Evolutionary conservation across 306 rosid species (phyloP).

Genomic region (Cucumis melo): DNA sequence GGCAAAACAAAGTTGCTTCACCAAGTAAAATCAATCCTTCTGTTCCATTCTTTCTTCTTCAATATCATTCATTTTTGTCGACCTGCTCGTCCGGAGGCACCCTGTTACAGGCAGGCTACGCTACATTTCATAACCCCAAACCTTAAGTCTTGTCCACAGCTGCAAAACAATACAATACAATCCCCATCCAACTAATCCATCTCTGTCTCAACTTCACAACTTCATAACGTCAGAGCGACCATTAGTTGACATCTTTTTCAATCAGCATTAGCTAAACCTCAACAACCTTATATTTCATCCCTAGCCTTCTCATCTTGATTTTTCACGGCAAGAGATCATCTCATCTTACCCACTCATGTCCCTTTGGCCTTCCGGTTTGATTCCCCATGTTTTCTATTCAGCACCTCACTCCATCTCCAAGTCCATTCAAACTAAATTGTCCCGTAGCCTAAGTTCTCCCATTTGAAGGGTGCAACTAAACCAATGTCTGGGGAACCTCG

Average conservation of each 20-base stretch:
- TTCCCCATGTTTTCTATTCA: background rate
- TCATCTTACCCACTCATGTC: background rate
- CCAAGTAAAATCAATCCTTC: background rate
- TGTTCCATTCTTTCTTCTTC: background rate
- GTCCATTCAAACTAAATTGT: conserved; percentile 28
- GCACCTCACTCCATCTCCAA: background rate
- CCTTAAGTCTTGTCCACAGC: background rate
- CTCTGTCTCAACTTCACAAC: background rate
- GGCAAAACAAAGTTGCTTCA: background rate
- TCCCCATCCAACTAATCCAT: background rate
- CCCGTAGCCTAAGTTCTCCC: conserved; percentile 70
- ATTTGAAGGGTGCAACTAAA: conserved; percentile 60
- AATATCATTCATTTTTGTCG: background rate
- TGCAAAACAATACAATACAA: background rate
- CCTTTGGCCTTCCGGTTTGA: background rate
- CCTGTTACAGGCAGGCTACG: background rate
- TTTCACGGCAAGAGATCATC: background rate
- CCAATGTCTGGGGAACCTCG: conserved; percentile 66
- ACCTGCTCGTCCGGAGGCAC: background rate
- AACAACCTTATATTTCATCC: background rate
- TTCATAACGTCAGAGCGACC: background rate
- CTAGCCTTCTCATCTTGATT: background rate
- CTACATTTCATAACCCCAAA: background rate
- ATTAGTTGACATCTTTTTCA: background rate
- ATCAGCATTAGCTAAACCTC: background rate